Evolutionary conservation across 768 basidiomycete species (phyloP), one percentile per base, ranked within the genome.

Genomic region (Collybia mongolica): DNA sequence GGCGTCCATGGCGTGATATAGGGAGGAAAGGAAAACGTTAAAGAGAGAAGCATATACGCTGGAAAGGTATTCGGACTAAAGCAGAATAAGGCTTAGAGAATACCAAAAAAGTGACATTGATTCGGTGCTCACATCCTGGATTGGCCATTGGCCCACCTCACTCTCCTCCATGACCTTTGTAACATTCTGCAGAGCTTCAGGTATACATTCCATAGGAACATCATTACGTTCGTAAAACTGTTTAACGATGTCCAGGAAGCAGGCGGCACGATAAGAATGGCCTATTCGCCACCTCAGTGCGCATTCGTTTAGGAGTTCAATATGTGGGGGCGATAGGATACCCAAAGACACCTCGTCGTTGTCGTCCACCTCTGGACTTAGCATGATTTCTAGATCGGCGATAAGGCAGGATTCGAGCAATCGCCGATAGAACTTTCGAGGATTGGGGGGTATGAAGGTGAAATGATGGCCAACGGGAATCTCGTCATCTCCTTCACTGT

Each of bases 301-400:
- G 58, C 93, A 94, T 58, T 95, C 90, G 50, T 86, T 87, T 57
- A 98, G 79, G 32, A 99, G 72, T 49, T 90, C 88, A 37, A 92
- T 75, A 63, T 98, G 92, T 9, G 79, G 64, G 1, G 79, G 63
- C 3, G 92, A 92, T 15, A 99, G 70, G 49, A 99, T 98, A 6
- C 92, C 90, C 32, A 98, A 72, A 0, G 94, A 91, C 14, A 99
- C 96, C 71, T 98, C 94, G 57, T 98, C 92, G 58, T 92, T 89
- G 57, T 93, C 92, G 40, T 93, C 88, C n/a, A 98, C 86, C 50
- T 90, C 88, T 4, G 91, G 88, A 40, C 88, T 88, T 43, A 88
- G 76, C 90, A 99, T 93, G 32, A 85, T 81, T 61, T 93, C 91
- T 51, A 98, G 73, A 65, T 99, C 97, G 22, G 80, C 77, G 20